phyloP scores from a whole-genome alignment of 2,329 filamentous ascomycete species.

The Xylariaceae sp. region DNA sequence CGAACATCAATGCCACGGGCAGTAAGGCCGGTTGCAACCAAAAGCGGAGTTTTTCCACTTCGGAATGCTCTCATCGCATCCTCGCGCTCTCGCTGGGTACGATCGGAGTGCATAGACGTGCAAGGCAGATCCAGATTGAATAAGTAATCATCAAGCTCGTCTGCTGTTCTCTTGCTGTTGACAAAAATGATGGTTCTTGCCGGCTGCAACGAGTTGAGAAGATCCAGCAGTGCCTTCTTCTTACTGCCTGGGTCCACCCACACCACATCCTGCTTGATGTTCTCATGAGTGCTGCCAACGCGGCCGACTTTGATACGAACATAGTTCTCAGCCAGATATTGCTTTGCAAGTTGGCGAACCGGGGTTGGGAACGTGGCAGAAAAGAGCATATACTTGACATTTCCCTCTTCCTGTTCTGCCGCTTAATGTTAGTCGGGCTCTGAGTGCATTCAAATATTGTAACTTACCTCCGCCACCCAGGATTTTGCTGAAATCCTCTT shows the following conservation, averaged over 20 bases:
- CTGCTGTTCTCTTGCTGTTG: constrained; percentile 72
- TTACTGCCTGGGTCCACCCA: constrained; percentile 64
- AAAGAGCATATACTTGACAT: constrained; percentile 74
- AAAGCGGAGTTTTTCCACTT: constrained; percentile 66
- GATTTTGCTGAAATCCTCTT: constrained; percentile 68
- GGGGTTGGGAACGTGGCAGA: constrained; percentile 88
- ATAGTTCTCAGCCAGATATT: constrained; percentile 69
- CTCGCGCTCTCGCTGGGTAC: constrained; percentile 87
- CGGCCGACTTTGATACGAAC: constrained; percentile 83
- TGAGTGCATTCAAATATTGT: neutral
- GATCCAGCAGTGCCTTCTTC: constrained; percentile 64
- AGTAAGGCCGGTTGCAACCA: constrained; percentile 81
- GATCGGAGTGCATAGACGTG: constrained; percentile 83
- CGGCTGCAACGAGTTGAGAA: constrained; percentile 66
- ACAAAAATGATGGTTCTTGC: constrained; percentile 85
- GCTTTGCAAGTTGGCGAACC: constrained; percentile 69
- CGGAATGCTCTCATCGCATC: constrained; percentile 86
- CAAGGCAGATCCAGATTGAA: constrained; percentile 76
- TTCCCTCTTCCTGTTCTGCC: constrained; percentile 69
- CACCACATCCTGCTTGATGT: constrained; percentile 76
- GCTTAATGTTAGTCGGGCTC: constrained; percentile 24
- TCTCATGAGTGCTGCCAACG: constrained; percentile 74
- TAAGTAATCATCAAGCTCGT: constrained; percentile 81
- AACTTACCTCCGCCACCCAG: constrained; percentile 74
- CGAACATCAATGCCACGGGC: constrained; percentile 85